Conservation (phyloP, 192 early-diverging fungal genomes). For the Dissophora ornata region DNA sequence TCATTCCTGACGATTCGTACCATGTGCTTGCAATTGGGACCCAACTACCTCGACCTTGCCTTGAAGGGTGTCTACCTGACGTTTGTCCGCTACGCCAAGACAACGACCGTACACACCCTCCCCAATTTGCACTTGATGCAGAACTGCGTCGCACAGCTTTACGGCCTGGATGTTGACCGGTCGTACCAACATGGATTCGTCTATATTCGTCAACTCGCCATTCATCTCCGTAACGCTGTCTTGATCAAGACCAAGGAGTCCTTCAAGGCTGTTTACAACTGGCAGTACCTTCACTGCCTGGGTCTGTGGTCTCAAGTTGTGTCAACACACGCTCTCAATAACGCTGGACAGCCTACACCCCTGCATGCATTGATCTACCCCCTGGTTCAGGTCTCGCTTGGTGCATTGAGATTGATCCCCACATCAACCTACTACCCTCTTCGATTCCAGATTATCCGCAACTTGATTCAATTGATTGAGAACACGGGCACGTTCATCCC, state of each 20-base stretch:
- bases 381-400: constrained; percentile 81
- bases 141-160: constrained; percentile 91
- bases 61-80: constrained; percentile 87
- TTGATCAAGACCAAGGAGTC: constrained; percentile 85
- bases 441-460: constrained; percentile 85
- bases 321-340: constrained; percentile 72
- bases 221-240: constrained; percentile 90
- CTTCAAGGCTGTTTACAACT: constrained; percentile 94
- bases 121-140: constrained; percentile 90
- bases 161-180: constrained; percentile 77
- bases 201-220: constrained; percentile 93
- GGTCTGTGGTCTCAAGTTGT: constrained; percentile 91
- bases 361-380: constrained; percentile 89
- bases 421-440: constrained; percentile 93
- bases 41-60: constrained; percentile 35
- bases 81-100: constrained; percentile 81
- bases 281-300: constrained; percentile 96
- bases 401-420: constrained; percentile 84
- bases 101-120: constrained; percentile 83
- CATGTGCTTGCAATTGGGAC: constrained; percentile 52
- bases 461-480: constrained; percentile 76
- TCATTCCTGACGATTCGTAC: constrained; percentile 87
- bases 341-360: constrained; percentile 58
- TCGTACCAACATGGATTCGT: constrained; percentile 96
- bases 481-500: constrained; percentile 88